Evolutionary conservation across 768 basidiomycete genomes (phyloP).

Genomic region (Lactarius trivialis): DNA sequence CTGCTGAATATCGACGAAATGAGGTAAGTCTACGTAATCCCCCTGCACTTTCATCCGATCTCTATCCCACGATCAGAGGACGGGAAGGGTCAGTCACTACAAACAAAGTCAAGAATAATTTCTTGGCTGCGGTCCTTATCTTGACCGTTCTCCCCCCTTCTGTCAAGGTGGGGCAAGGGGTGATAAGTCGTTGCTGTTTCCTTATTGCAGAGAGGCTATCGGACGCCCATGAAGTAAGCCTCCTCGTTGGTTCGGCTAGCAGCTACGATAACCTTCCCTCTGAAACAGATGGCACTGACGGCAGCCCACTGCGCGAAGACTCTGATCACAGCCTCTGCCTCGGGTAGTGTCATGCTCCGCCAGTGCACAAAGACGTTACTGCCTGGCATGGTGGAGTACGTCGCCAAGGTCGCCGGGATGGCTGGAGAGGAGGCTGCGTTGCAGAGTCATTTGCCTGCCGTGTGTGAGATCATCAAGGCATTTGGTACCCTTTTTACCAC

Average conservation of each 20-base stretch:
- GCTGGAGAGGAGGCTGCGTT: constrained; percentile 51
- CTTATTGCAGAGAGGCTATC: constrained; percentile 75
- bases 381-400: constrained; percentile 74
- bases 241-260: background rate
- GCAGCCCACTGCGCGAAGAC: constrained; percentile 90
- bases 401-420: constrained; percentile 59
- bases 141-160: constrained; percentile 69
- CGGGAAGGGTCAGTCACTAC: constrained; percentile 69
- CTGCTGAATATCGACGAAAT: constrained; percentile 85
- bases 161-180: constrained; percentile 61
- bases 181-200: constrained; percentile 81
- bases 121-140: constrained; percentile 79
- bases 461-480: constrained; percentile 79
- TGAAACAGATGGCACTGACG: constrained; percentile 63
- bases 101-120: constrained; percentile 85
- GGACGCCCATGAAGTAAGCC: constrained; percentile 58
- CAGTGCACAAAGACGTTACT: constrained; percentile 67
- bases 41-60: background rate
- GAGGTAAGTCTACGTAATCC: constrained; percentile 50
- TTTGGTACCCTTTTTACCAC: constrained; percentile 34
- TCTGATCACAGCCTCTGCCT: constrained; percentile 61
- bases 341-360: constrained; percentile 59
- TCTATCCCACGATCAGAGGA: constrained; percentile 43
- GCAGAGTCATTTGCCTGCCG: constrained; percentile 52
- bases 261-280: background rate